Conservation (phyloP, 257 asterid genomes). For the Nicotiana undulata region DNA sequence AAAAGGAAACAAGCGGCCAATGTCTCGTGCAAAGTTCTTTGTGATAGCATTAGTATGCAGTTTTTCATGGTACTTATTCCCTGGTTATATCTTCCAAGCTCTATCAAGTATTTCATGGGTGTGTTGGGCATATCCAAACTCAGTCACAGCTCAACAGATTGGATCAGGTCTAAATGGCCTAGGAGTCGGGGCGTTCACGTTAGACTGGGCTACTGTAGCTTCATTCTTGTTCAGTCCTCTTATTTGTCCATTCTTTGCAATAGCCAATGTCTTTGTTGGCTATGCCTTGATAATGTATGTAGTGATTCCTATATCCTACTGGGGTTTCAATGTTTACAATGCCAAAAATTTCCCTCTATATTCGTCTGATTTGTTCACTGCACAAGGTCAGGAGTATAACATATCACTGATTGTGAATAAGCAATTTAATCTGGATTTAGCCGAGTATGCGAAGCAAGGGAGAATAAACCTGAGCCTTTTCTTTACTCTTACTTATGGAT, state of each 20-base stretch:
- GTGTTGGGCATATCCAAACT: slow-evolving; percentile 68
- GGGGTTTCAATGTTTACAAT: slow-evolving; percentile 58
- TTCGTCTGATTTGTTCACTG: slow-evolving; percentile 48
- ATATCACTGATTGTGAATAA: slow-evolving; percentile 39
- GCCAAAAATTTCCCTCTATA: slow-evolving; percentile 57
- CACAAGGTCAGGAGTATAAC: slow-evolving; percentile 44
- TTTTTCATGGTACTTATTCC: slow-evolving; percentile 59
- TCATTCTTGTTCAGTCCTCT: slow-evolving; percentile 74
- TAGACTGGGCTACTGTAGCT: slow-evolving; percentile 67
- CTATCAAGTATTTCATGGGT: slow-evolving; percentile 70
- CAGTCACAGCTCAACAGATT: slow-evolving; percentile 70
- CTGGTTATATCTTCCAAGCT: slow-evolving; percentile 57
- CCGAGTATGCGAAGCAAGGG: slow-evolving; percentile 47
- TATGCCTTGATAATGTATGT: slow-evolving; percentile 40
- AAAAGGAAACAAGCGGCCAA: slow-evolving; percentile 10
- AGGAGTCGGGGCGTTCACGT: slow-evolving; percentile 58
- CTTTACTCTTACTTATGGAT: slow-evolving; percentile 58
- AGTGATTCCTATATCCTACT: slow-evolving; percentile 58
- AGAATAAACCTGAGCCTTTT: slow-evolving; percentile 51
- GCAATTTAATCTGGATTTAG: slow-evolving; percentile 39
- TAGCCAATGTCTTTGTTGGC: slow-evolving; percentile 57
- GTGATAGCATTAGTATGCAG: slow-evolving; percentile 53
- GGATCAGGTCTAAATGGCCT: slow-evolving; percentile 71
- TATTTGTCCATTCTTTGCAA: slow-evolving; percentile 68
- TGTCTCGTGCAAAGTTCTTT: slow-evolving; percentile 59